A percentile compares a stretch with the other conserved stretches of the same genome.
Evolutionary conservation across 495 filamentous ascomycete species (phyloP).

Genomic region (Lasiosphaeria ovina): DNA sequence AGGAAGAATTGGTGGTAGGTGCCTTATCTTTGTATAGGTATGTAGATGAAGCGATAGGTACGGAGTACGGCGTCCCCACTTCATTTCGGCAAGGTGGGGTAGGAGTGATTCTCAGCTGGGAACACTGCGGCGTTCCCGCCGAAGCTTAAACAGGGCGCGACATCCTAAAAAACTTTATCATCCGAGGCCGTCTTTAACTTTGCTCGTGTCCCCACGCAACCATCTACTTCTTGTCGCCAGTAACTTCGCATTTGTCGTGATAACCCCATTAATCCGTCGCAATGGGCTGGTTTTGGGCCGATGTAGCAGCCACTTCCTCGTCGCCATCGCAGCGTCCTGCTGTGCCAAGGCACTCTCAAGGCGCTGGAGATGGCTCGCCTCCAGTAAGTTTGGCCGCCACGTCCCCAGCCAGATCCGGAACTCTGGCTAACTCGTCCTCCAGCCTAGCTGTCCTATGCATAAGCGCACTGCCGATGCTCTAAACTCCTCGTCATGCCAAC

Average conservation of each 20-base stretch:
- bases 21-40: too few relatives aligned
- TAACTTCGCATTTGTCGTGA: neutral
- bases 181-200: neutral
- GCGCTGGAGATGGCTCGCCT: conserved; percentile 47
- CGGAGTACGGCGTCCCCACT: too few relatives aligned
- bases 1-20: too few relatives aligned
- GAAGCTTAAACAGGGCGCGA: neutral
- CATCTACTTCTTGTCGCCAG: neutral
- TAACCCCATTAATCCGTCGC: neutral
- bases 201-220: neutral
- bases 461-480: conserved; percentile 52
- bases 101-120: too few relatives aligned
- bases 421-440: conserved; percentile 30
- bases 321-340: conserved; percentile 20
- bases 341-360: conserved; percentile 24
- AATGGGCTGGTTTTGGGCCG: conserved; percentile 99
- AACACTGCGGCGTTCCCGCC: too few relatives aligned
- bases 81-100: too few relatives aligned
- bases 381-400: conserved; percentile 60
- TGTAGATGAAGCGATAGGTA: too few relatives aligned
- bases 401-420: neutral
- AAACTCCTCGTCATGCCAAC: conserved; percentile 29
- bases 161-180: neutral
- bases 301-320: conserved; percentile 51
- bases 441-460: conserved; percentile 95